phyloP scores from a whole-genome alignment of 2,329 filamentous ascomycete genomes.

The Triangularia verruculosa region DNA sequence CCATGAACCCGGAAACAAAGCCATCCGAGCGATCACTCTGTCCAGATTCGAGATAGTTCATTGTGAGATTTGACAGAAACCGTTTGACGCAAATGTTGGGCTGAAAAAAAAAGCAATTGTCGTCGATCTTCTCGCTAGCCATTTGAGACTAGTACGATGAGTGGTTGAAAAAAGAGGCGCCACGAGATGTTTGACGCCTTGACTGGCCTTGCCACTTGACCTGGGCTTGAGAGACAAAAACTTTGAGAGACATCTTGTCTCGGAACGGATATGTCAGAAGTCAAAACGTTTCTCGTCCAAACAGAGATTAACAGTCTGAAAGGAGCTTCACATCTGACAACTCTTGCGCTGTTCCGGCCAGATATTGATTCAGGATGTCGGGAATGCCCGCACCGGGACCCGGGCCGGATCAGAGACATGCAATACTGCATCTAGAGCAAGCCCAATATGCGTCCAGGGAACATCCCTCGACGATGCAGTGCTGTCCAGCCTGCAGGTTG shows the following conservation, averaged over 20 bases:
- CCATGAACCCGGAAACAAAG: neutral
- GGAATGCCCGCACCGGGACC: neutral
- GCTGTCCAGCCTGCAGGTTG: neutral
- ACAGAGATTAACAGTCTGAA: neutral
- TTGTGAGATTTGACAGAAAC: neutral
- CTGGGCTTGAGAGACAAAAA: neutral
- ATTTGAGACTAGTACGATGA: neutral
- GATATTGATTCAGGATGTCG: neutral
- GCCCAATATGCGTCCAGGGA: neutral
- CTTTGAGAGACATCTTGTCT: neutral
- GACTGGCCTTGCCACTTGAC: neutral
- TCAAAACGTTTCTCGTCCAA: neutral
- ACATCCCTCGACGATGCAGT: neutral
- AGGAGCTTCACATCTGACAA: neutral
- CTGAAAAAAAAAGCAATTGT: neutral
- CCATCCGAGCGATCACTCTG: neutral
- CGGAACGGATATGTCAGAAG: neutral
- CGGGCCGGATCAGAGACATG: slow-evolving; percentile 8
- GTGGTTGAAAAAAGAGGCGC: neutral
- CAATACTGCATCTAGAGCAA: neutral
- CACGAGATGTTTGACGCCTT: neutral
- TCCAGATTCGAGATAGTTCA: neutral
- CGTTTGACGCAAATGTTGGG: neutral
- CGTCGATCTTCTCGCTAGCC: neutral
- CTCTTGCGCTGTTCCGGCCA: neutral